Conservation (phyloP, 805 yeast species). For the Blastobotrys attinorum region DNA sequence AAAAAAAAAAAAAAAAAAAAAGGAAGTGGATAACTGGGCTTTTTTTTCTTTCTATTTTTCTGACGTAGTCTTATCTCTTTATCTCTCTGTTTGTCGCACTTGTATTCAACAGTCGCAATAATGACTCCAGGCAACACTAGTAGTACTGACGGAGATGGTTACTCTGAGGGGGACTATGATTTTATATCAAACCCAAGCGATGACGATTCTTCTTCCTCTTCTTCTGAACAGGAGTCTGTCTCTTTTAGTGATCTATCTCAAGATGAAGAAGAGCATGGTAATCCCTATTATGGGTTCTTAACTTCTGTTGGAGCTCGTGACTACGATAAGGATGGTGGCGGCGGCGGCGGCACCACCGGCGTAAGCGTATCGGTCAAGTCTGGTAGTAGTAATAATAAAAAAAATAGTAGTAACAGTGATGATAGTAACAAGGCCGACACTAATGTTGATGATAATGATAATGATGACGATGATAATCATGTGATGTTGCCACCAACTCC, state of each 20-base stretch:
- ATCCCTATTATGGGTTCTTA: neutral
- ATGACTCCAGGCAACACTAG: too few relatives aligned
- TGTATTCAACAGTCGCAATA: neutral
- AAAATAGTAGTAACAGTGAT: too few relatives aligned
- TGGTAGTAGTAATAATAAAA: too few relatives aligned
- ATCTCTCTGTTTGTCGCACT: neutral
- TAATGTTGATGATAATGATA: neutral
- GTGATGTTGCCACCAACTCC: slow-evolving; percentile 1
- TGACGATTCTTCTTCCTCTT: neutral
- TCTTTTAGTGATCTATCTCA: slow-evolving; percentile 1
- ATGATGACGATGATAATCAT: slow-evolving; percentile 5
- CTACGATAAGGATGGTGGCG: neutral
- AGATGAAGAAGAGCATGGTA: slow-evolving; percentile 2
- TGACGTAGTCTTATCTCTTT: neutral
- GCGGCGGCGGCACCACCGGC: too few relatives aligned
- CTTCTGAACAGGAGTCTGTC: neutral
- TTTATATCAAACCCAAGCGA: neutral
- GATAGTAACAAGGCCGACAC: too few relatives aligned
- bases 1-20: too few relatives aligned
- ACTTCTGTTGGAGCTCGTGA: neutral
- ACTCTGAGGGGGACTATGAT: slow-evolving; percentile 1
- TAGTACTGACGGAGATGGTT: neutral
- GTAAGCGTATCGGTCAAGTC: too few relatives aligned
- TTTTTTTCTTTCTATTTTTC: neutral
- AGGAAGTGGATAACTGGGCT: neutral